These are phyloP conservation scores for Kitagawia praeruptora DNA, from an alignment of 129 eudicot species.

Conservation along the genomic window DNA sequence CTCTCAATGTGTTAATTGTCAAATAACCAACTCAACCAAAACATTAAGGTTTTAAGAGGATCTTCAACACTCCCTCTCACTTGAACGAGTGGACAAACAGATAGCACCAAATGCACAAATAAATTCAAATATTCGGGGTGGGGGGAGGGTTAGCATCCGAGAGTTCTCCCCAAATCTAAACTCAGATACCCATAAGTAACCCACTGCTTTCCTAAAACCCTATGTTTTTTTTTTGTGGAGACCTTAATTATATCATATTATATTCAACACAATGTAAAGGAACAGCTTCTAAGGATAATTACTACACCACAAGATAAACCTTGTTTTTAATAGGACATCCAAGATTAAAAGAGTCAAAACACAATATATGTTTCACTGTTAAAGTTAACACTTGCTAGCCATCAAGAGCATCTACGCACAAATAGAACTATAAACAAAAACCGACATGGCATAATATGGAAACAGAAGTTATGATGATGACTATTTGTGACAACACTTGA, in stretches of 20 bases:
- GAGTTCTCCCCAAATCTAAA: neutral
- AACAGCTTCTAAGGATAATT: neutral
- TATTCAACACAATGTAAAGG: neutral
- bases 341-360: neutral
- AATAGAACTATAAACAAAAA: neutral
- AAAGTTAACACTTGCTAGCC: neutral
- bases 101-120: neutral
- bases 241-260: too few species aligned
- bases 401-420: neutral
- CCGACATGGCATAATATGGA: neutral
- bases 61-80: neutral
- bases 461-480: neutral
- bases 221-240: neutral
- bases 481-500: neutral
- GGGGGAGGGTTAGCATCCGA: neutral
- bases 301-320: neutral
- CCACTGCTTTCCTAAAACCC: neutral
- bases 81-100: neutral
- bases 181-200: neutral
- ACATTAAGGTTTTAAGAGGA: neutral
- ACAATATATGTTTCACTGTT: neutral
- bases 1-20: neutral
- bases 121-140: neutral
- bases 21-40: neutral
- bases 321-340: too few species aligned